phyloP scores from a whole-genome alignment of 1,284 basidiomycete species.

The Paramarasmius palmivorus region DNA sequence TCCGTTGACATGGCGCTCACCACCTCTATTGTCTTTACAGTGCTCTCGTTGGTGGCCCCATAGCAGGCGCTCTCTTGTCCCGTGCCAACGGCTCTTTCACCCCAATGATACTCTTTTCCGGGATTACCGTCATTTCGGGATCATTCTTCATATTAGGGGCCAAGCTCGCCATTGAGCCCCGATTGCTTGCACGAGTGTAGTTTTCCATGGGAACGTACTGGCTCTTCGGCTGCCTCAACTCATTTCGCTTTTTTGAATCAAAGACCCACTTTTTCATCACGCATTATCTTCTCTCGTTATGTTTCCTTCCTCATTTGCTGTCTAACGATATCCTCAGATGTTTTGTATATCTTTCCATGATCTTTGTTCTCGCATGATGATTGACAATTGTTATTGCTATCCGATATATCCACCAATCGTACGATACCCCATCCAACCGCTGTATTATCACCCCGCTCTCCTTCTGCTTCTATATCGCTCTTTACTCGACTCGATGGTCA shows the following conservation, averaged over 20 bases:
- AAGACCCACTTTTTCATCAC: too few species aligned
- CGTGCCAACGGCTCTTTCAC: conserved; percentile 45
- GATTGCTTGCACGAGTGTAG: conserved; percentile 42
- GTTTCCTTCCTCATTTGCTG: background rate
- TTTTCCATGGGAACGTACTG: background rate
- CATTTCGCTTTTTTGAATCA: background rate
- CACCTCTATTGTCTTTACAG: conserved; percentile 30
- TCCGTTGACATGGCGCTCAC: background rate
- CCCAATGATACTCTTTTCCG: conserved; percentile 58
- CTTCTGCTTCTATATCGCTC: too few species aligned
- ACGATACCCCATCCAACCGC: too few species aligned
- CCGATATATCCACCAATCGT: too few species aligned
- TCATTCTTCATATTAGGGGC: conserved; percentile 53
- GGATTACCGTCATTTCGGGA: conserved; percentile 54
- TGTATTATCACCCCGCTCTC: too few species aligned
- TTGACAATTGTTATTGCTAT: too few species aligned
- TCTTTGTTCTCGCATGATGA: too few species aligned
- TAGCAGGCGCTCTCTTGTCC: conserved; percentile 54
- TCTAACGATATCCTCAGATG: too few species aligned
- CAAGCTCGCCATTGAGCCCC: conserved; percentile 43
- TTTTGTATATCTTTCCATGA: too few species aligned
- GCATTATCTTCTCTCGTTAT: too few species aligned
- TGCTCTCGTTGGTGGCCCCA: conserved; percentile 59
- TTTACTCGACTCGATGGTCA: too few species aligned
- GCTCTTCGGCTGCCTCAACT: background rate